Conservation (phyloP, 352 stramenopile species). For the Phytophthora cactorum region DNA sequence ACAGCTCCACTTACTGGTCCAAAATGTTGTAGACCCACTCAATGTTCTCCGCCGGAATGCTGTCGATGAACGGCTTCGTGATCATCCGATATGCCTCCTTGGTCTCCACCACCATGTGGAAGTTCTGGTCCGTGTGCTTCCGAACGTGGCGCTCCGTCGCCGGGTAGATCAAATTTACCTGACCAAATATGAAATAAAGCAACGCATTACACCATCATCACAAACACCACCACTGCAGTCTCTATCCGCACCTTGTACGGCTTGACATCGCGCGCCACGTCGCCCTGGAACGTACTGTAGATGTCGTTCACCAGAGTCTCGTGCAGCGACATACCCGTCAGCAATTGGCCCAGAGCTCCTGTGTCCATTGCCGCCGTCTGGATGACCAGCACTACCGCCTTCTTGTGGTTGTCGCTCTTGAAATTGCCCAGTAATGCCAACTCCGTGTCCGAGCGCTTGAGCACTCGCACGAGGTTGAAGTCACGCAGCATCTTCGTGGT, state of each 20-base stretch:
- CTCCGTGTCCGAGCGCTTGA: conserved; percentile 72
- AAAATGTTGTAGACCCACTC: conserved; percentile 92
- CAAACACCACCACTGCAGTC: background rate
- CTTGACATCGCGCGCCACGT: conserved; percentile 69
- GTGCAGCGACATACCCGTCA: conserved; percentile 71
- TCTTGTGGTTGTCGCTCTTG: conserved; percentile 61
- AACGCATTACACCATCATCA: background rate
- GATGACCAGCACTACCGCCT: conserved; percentile 69
- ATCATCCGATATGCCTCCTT: conserved; percentile 77
- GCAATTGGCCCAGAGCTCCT: conserved; percentile 42
- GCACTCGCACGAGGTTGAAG: conserved; percentile 68
- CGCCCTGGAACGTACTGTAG: conserved; percentile 80
- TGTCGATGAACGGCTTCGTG: conserved; percentile 81
- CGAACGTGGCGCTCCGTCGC: conserved; percentile 79
- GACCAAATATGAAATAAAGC: background rate
- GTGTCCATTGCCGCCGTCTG: conserved; percentile 68
- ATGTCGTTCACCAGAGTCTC: conserved; percentile 82
- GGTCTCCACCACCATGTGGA: conserved; percentile 87
- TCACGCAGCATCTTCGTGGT: conserved; percentile 50
- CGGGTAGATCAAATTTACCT: conserved; percentile 87
- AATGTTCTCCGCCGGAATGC: conserved; percentile 73
- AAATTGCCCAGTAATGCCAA: conserved; percentile 78
- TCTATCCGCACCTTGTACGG: conserved; percentile 65
- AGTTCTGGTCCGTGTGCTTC: conserved; percentile 86
- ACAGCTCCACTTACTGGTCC: conserved; percentile 67